Base-by-base conservation (phyloP, 2,329 filamentous ascomycete species). In the Tolypocladium tropicale region DNA sequence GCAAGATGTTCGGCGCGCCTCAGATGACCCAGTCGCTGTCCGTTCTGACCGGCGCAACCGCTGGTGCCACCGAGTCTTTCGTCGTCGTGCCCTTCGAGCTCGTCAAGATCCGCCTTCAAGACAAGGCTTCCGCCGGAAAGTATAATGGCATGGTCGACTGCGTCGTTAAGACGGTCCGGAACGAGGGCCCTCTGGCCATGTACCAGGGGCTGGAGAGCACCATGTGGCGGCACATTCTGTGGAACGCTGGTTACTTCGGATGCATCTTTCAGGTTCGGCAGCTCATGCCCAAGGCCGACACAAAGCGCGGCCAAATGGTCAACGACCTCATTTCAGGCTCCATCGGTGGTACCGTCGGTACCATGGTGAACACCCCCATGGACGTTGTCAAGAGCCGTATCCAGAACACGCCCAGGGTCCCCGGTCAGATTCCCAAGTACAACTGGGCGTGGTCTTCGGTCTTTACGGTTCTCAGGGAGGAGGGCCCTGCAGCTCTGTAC, bases 381-480 rank as follows among this genome's bases (percentile, higher is more conserved):
- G 92, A 97, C 68, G 93, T 97, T 23, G 92, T 97, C 76, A 99
- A 99, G 83, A 95, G 89, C 62, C 87, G 94, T 61, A 99, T 99
- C 64, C 94, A 99, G 75, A 99, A 99, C 76, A 90, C 84, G 56
- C 80, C 89, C 62, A 93, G 89, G 78, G 77, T 95, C 41, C 72
- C 88, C n/a, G 94, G 94, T 6, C 78, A 82, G 55, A 75, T 84
- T 25, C 89, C 89, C 68, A 99, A 99, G 81, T 99, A 99, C 79
- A 96, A 97, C 82, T 99, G 94, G 94, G 94, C 94, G 34, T 96
- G 86, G 83, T 89, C 90, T 51, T 85, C 90, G 25, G 78, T 96
- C 53, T 86, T 82, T 56, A 94, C 89, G 9, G 90, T 99, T 58
- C 85, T 90, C 74, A 90, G 84, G 75, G 94, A 99, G 76, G 94